These are phyloP conservation scores for Sarocladium strictum DNA, from an alignment of 2,329 filamentous ascomycete species.

Conservation along the genomic window DNA sequence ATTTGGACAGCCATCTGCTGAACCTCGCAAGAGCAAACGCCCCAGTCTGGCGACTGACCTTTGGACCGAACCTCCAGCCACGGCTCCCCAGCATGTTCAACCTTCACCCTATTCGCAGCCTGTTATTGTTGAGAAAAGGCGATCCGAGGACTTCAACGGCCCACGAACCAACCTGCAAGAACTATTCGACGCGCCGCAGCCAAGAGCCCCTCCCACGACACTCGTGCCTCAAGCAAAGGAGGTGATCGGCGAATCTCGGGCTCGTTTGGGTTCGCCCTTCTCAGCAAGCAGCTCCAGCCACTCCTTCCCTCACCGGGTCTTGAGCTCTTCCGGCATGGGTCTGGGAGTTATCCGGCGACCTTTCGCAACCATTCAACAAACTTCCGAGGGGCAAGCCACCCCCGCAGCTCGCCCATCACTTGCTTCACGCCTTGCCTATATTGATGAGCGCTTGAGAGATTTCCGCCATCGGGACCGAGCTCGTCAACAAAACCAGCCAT, in stretches of 20 bases:
- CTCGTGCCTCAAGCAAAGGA: constrained; percentile 10
- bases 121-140: not conserved
- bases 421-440: constrained; percentile 48
- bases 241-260: constrained; percentile 30
- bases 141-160: constrained; percentile 29
- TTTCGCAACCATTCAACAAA: constrained; percentile 53
- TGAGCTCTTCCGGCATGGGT: constrained; percentile 39
- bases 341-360: constrained; percentile 40
- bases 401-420: constrained; percentile 35
- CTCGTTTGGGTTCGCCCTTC: constrained; percentile 56
- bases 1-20: constrained; percentile 38
- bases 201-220: constrained; percentile 4
- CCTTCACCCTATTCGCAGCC: not conserved
- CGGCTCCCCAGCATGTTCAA: constrained; percentile 7
- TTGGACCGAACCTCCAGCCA: constrained; percentile 39
- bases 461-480: constrained; percentile 39
- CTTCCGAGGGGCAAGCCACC: constrained; percentile 22
- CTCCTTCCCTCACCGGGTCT: constrained; percentile 55
- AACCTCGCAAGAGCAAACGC: constrained; percentile 43
- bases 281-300: constrained; percentile 44
- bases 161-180: constrained; percentile 36
- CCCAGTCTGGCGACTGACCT: constrained; percentile 50
- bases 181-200: constrained; percentile 28
- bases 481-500: constrained; percentile 43
- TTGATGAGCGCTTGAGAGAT: constrained; percentile 52